Conservation (phyloP, 495 filamentous ascomycete genomes). For the Cercophora samala region DNA sequence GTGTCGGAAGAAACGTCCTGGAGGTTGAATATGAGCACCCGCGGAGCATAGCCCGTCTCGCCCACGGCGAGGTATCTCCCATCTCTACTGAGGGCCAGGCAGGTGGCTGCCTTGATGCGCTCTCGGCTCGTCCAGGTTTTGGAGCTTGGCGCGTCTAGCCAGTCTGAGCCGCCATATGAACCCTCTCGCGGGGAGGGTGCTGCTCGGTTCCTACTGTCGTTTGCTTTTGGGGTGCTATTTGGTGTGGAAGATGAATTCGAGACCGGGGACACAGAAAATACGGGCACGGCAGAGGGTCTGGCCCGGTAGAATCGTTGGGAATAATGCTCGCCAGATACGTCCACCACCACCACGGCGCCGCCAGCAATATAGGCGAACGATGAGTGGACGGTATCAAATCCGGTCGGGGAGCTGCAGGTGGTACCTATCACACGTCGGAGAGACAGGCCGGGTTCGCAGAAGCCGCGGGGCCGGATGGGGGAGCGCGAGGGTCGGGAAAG, state of each 20-base stretch:
- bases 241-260: constrained; percentile 47
- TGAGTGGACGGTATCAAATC: constrained; percentile 75
- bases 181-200: constrained; percentile 56
- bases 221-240: constrained; percentile 60
- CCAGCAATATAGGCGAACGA: constrained; percentile 89
- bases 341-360: constrained; percentile 86
- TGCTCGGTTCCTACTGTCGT: constrained; percentile 59
- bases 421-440: constrained; percentile 84
- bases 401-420: constrained; percentile 77
- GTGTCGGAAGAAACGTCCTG: constrained; percentile 72
- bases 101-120: constrained; percentile 93
- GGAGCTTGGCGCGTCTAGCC: constrained; percentile 59
- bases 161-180: constrained; percentile 42
- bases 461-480: constrained; percentile 43
- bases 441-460: constrained; percentile 56
- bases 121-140: constrained; percentile 81
- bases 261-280: constrained; percentile 47
- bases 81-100: constrained; percentile 85
- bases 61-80: constrained; percentile 87
- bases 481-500: constrained; percentile 60
- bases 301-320: constrained; percentile 89
- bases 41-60: constrained; percentile 91
- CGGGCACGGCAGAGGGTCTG: constrained; percentile 69
- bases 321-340: constrained; percentile 68
- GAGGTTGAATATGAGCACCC: constrained; percentile 85